Evolutionary conservation across 2,329 filamentous ascomycete species (phyloP), one percentile per base, ranked within the genome.

Genomic region (Fusarium transvaalense): DNA sequence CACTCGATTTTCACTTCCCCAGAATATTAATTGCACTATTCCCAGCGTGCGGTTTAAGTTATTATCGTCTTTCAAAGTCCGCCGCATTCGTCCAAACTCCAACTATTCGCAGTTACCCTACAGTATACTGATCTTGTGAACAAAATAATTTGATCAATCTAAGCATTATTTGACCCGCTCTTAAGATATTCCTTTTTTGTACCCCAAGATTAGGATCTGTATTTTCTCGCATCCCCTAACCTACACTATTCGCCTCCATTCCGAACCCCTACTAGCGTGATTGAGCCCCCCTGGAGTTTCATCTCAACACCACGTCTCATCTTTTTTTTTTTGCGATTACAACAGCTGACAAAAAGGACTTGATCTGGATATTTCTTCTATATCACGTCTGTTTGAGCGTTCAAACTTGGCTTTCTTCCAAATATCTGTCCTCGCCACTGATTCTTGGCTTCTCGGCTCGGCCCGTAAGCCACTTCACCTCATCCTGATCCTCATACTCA

Each of bases 261-360:
- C 61, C 63, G 58, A 67, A 56, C 63, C 58, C 66, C 38, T 37
- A 53, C 66, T 69, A 69, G 66, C 61, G 66, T 41, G 19, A 21
- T 21, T 15, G 38, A 29, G 34, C 39, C 56, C 65, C 52, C 35
- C 31, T 39, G 52, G 61, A 65, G 66, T 69, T 69, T 69, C 66
- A 69, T n/a, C 52, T 63, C 66, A 63, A 57, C 57, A 69, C 56
- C 61, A 67, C 57, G 56, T 68, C 64, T 69, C 65, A 68, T 64
- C 64, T 67, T 67, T 58, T 32, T 47, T 27, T 17, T 32, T 47
- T 27, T 17, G 3, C 34, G 13, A 32, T 34, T 47, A 41, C 48
- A 59, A 45, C 41, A 66, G 7, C 10, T 35, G 4, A 15, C n/a
- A n/a, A 34, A 32, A 13, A n/a, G 50, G 37, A 53, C 10, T 12